Evolutionary conservation across 768 basidiomycete species (phyloP).

Genomic region (Leccinum ochraceum): DNA sequence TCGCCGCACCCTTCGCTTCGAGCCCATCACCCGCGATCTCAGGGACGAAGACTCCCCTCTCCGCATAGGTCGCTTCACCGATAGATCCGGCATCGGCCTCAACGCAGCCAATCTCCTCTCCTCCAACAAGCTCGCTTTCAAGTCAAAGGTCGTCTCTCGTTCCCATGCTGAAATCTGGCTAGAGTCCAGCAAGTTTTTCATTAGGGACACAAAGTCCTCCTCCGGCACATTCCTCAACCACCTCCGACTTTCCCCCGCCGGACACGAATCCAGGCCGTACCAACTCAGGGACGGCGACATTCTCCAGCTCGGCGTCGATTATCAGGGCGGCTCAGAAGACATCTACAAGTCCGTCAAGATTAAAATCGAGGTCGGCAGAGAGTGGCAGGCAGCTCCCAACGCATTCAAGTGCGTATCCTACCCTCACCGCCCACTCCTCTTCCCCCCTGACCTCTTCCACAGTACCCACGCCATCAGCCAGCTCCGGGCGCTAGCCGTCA

Average conservation of each 20-base stretch:
- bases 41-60: conserved; percentile 65
- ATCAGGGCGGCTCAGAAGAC: conserved; percentile 96
- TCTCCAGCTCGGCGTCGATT: conserved; percentile 94
- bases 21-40: conserved; percentile 88
- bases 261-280: conserved; percentile 73
- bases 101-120: conserved; percentile 67
- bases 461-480: conserved; percentile 81
- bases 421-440: not conserved
- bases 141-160: conserved; percentile 91
- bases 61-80: conserved; percentile 94
- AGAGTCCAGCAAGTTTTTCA: conserved; percentile 71
- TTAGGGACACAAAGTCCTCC: conserved; percentile 87
- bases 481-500: conserved; percentile 65
- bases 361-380: conserved; percentile 82
- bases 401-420: conserved; percentile 68
- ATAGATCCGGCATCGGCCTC: conserved; percentile 68
- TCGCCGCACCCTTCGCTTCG: conserved; percentile 85
- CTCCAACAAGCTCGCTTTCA: conserved; percentile 89
- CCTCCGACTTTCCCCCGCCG: conserved; percentile 81
- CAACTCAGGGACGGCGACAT: conserved; percentile 92
- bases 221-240: conserved; percentile 97
- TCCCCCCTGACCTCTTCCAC: not conserved
- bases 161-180: conserved; percentile 96
- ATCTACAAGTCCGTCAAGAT: conserved; percentile 98
- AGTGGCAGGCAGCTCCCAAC: conserved; percentile 89